Percentiles rank a stretch among this genome's conserved stretches.
These are phyloP conservation scores for Aspergillus ibericus DNA, from an alignment of 2,329 filamentous ascomycete genomes.

Conservation along the genomic window DNA sequence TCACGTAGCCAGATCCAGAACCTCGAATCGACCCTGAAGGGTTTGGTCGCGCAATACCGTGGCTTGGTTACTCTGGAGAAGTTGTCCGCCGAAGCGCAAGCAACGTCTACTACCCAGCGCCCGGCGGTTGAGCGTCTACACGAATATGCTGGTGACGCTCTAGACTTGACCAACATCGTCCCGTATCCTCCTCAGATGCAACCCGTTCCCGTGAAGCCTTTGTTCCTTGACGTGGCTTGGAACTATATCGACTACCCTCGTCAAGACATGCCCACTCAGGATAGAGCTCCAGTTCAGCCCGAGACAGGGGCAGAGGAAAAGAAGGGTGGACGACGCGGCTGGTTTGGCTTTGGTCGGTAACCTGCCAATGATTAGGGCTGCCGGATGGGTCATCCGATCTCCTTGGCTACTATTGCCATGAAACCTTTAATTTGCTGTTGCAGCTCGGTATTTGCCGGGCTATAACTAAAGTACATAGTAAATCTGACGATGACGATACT, in stretches of 20 bases:
- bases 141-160: conserved; percentile 69
- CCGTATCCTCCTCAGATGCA: conserved; percentile 82
- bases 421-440: neutral
- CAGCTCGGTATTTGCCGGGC: neutral
- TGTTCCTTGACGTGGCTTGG: conserved; percentile 96
- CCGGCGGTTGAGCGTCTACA: conserved; percentile 74
- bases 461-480: neutral
- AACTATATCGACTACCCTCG: conserved; percentile 94
- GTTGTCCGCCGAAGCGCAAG: conserved; percentile 53
- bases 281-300: conserved; percentile 27
- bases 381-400: neutral
- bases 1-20: conserved; percentile 57
- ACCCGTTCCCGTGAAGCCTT: conserved; percentile 84
- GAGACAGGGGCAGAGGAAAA: conserved; percentile 39
- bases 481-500: conserved; percentile 4
- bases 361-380: neutral
- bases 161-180: conserved; percentile 78
- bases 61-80: conserved; percentile 82
- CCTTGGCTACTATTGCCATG: neutral
- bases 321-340: conserved; percentile 65
- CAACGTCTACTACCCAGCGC: conserved; percentile 41
- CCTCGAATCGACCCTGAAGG: conserved; percentile 63
- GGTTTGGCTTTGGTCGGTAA: conserved; percentile 68
- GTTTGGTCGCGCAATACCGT: conserved; percentile 75
- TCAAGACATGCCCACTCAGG: conserved; percentile 40